These are phyloP conservation scores for Colletotrichum zoysiae DNA, from an alignment of 2,329 filamentous ascomycete species.

Conservation along the genomic window DNA sequence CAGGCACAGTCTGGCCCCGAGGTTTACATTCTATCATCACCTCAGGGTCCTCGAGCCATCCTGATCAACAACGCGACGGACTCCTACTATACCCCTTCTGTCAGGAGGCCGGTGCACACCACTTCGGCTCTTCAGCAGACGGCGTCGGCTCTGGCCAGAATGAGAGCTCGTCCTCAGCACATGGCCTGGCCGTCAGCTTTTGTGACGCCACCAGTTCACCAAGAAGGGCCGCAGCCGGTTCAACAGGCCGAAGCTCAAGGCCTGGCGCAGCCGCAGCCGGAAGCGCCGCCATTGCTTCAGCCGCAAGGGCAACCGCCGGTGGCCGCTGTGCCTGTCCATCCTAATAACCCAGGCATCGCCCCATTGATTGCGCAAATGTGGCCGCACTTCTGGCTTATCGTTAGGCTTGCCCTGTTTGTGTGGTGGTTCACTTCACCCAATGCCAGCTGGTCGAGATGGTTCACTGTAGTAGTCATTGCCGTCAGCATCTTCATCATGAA, in stretches of 20 bases:
- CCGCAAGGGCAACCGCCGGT: constrained; percentile 47
- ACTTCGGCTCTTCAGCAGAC: constrained; percentile 24
- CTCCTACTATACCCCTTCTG: constrained; percentile 61
- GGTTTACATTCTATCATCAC: constrained; percentile 72
- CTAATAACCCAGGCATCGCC: constrained; percentile 55
- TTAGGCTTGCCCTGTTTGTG: constrained; percentile 69
- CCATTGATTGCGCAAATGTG: constrained; percentile 61
- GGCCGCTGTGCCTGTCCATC: constrained; percentile 49
- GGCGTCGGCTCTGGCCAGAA: constrained; percentile 28
- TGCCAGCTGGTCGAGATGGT: constrained; percentile 70
- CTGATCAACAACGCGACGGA: constrained; percentile 66
- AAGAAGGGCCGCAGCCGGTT: constrained; percentile 30
- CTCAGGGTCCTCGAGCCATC: constrained; percentile 69
- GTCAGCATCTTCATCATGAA: constrained; percentile 70
- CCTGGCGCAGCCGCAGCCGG: constrained; percentile 45
- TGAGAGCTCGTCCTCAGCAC: constrained; percentile 36
- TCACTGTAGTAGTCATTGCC: constrained; percentile 67
- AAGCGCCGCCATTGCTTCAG: constrained; percentile 47
- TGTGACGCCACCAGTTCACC: constrained; percentile 41
- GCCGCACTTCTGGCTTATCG: constrained; percentile 73
- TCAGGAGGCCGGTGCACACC: constrained; percentile 43
- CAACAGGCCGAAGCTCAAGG: constrained; percentile 29
- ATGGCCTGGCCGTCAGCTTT: constrained; percentile 33
- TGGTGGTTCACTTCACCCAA: constrained; percentile 74
- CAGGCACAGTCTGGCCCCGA: constrained; percentile 54